phyloP scores from a whole-genome alignment of 1,284 basidiomycete species.

The Heterobasidion parviporum region DNA sequence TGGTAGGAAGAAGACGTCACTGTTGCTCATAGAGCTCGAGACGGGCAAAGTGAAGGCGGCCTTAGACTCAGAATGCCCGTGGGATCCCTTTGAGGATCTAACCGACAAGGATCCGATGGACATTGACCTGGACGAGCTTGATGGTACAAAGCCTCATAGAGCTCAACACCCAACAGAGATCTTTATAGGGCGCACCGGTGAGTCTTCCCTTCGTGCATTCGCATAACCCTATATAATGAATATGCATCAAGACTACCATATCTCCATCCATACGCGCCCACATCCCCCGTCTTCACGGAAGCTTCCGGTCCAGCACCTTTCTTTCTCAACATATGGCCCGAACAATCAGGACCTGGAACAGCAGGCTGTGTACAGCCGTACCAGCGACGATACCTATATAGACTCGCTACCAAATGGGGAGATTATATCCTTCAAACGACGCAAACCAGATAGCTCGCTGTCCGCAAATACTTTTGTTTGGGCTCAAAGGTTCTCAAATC shows the following conservation, averaged over 20 bases:
- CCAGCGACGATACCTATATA: conserved; percentile 70
- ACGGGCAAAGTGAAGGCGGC: conserved; percentile 78
- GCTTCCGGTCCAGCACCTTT: conserved; percentile 63
- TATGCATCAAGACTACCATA: conserved; percentile 53
- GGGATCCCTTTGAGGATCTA: conserved; percentile 59
- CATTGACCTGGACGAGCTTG: conserved; percentile 60
- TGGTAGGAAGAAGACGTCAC: conserved; percentile 77
- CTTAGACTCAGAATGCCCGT: conserved; percentile 69
- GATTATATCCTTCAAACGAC: conserved; percentile 62
- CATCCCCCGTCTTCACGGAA: conserved; percentile 23
- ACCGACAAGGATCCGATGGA: conserved; percentile 32
- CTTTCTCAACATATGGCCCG: conserved; percentile 79
- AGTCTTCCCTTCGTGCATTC: conserved; percentile 16
- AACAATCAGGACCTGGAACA: conserved; percentile 66
- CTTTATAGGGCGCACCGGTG: conserved; percentile 78
- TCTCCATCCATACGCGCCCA: conserved; percentile 55
- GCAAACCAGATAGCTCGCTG: conserved; percentile 18
- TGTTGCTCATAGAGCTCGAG: conserved; percentile 75
- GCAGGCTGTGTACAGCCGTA: conserved; percentile 60
- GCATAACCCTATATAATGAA: neutral
- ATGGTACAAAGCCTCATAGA: conserved; percentile 39
- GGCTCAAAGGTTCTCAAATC: conserved; percentile 46
- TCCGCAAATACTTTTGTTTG: conserved; percentile 44
- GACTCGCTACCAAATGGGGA: conserved; percentile 72
- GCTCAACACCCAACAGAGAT: conserved; percentile 45